Evolutionary conservation across 2,329 filamentous ascomycete species (phyloP), one percentile per base, ranked within the genome.

Genomic region (Dendrostoma leiphaemia): DNA sequence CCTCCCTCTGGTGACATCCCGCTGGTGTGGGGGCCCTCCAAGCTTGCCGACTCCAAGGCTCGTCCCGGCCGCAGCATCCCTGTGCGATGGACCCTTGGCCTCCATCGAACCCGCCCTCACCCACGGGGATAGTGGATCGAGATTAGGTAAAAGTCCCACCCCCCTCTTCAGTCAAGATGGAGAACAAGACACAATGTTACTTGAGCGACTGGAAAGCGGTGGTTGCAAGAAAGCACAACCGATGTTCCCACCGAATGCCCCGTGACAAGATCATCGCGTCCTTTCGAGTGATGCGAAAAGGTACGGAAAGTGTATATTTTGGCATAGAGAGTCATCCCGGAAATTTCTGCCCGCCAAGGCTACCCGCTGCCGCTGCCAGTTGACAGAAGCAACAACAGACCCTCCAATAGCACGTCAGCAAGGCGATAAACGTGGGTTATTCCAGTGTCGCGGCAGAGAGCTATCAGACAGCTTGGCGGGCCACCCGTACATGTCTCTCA

Each of bases 111-210:
- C 38, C 38, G 26, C 46, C 28, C 13, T 29, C 31, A 43, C 44
- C 53, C 44, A 49, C 41, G 48, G 48, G 41, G 53, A n/a, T 47
- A 48, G 53, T 56, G 49, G 54, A 34, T 32, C 45, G 54, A 26
- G 19, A 56, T 44, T 56, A 53, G 53, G 53, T 56, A 56, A 56
- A 41, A 48, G 44, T 38, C 31, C 46, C 49, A 7, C 10, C 37
- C 35, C 19, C 38, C 38, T 28, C 32, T 44, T 24, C 26, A 46
- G 48, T 38, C 37, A 34, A 48, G 21, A 34, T 37, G 32, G 41
- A 47, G 43, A 43, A n/a, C n/a, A n/a, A n/a, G n/a, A n/a, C n/a
- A n/a, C n/a, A n/a, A n/a, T n/a, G n/a, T n/a, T n/a, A n/a, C n/a
- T n/a, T n/a, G n/a, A n/a, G n/a, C n/a, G n/a, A n/a, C n/a, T n/a